These are phyloP conservation scores for Lichtheimia corymbifera DNA, from an alignment of 371 early-diverging fungal species.

Conservation along the genomic window DNA sequence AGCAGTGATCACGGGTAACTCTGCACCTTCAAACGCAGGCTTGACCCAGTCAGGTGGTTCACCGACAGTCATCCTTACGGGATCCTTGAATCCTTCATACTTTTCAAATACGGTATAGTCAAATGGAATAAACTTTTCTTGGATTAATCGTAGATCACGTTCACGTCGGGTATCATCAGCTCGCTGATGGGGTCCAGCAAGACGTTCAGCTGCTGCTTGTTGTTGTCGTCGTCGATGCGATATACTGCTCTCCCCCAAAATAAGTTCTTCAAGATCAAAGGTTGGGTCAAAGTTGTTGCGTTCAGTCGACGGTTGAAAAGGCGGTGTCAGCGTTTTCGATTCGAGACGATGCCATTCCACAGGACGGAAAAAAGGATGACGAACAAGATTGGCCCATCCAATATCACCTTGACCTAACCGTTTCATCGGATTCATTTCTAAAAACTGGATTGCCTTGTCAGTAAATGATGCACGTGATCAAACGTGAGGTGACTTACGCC, in stretches of 20 bases:
- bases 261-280: slow-evolving; percentile 89
- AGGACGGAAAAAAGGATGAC: slow-evolving; percentile 56
- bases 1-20: slow-evolving; percentile 37
- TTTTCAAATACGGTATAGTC: slow-evolving; percentile 68
- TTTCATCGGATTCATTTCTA: slow-evolving; percentile 47
- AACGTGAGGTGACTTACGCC: slow-evolving; percentile 49
- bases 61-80: slow-evolving; percentile 64
- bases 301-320: slow-evolving; percentile 64
- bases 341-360: slow-evolving; percentile 52
- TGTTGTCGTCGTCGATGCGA: slow-evolving; percentile 10
- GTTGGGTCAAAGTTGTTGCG: slow-evolving; percentile 91
- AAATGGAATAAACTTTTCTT: slow-evolving; percentile 63
- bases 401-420: slow-evolving; percentile 53
- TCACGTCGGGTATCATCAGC: slow-evolving; percentile 27
- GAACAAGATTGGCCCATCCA: slow-evolving; percentile 45
- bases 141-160: slow-evolving; percentile 51
- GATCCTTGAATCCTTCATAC: slow-evolving; percentile 66
- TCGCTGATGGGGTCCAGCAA: neutral
- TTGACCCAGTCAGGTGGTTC: slow-evolving; percentile 76
- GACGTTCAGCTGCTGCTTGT: neutral
- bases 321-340: slow-evolving; percentile 49
- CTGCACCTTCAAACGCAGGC: slow-evolving; percentile 58
- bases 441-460: slow-evolving; percentile 24
- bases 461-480: neutral
- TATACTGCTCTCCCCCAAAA: slow-evolving; percentile 83